These are phyloP conservation scores for Bauhinia variegata DNA, from an alignment of 306 rosid genomes.

Conservation along the genomic window DNA sequence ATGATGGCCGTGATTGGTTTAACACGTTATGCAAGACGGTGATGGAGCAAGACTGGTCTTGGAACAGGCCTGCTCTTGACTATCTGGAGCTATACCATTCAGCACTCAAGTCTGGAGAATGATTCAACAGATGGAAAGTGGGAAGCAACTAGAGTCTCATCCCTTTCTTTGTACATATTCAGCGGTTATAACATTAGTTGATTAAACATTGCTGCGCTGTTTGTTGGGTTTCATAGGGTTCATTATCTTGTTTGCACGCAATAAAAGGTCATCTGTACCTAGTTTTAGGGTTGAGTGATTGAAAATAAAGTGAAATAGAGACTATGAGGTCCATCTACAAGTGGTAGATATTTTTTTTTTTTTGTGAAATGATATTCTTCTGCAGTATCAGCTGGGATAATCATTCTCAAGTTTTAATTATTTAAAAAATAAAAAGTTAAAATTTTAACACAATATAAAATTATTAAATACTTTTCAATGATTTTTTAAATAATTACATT, in stretches of 20 bases:
- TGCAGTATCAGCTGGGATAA: no score
- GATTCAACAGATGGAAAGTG: constrained; percentile 25
- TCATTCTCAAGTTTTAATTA: no score
- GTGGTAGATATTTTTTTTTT: no score
- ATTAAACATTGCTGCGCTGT: constrained; percentile 27
- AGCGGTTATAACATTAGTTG: constrained; percentile 20
- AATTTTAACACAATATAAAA: no score
- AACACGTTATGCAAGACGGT: constrained; percentile 77
- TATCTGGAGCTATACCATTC: constrained; percentile 95
- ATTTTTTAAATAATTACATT: no score
- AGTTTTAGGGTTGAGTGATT: no score
- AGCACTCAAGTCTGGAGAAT: constrained; percentile 58
- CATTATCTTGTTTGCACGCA: constrained; percentile 39
- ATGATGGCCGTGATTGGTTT: constrained; percentile 77
- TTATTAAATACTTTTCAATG: no score
- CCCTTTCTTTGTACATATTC: constrained; percentile 52
- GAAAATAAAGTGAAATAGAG: no score
- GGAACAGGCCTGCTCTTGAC: constrained; percentile 96
- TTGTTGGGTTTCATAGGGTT: constrained; percentile 36
- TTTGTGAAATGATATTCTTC: no score
- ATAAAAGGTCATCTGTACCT: constrained; percentile 39
- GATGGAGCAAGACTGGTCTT: constrained; percentile 99
- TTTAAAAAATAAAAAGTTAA: no score
- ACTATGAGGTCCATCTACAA: no score
- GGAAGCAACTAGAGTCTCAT: constrained; percentile 12